Evolutionary conservation across 2,329 filamentous ascomycete species (phyloP).

Genomic region (Trichoderma sp.): DNA sequence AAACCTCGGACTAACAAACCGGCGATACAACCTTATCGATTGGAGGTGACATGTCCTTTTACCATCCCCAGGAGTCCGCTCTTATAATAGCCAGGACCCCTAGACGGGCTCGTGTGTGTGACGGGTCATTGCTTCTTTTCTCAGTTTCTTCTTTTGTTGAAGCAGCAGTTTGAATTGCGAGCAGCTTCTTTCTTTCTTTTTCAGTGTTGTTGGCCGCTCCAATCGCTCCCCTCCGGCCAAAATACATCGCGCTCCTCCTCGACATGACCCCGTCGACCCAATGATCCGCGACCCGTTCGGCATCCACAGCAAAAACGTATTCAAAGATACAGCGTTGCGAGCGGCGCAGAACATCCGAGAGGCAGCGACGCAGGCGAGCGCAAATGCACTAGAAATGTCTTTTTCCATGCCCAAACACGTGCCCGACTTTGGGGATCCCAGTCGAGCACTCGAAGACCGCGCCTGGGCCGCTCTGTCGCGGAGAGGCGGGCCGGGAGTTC

Average conservation of each 20-base stretch:
- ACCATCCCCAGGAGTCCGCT: background rate
- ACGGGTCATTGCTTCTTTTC: background rate
- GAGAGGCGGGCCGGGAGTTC: constrained; percentile 38
- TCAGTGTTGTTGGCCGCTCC: background rate
- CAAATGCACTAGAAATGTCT: constrained; percentile 55
- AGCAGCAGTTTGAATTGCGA: background rate
- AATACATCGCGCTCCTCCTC: constrained; percentile 10
- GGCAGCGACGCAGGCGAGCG: constrained; percentile 48
- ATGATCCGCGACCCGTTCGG: constrained; percentile 48
- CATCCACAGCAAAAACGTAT: constrained; percentile 43
- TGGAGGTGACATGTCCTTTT: constrained; percentile 19
- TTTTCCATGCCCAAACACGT: constrained; percentile 68
- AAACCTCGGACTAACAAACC: background rate
- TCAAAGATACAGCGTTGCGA: constrained; percentile 48
- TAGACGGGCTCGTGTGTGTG: constrained; percentile 14
- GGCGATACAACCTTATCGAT: constrained; percentile 18
- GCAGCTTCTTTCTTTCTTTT: background rate
- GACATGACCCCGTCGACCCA: constrained; percentile 31
- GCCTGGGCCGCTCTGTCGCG: constrained; percentile 56
- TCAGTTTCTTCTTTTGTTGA: background rate
- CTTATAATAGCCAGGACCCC: constrained; percentile 7
- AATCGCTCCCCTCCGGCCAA: background rate
- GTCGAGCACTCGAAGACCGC: constrained; percentile 63
- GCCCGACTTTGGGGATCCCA: constrained; percentile 64
- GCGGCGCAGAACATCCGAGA: constrained; percentile 44